Evolutionary conservation across 2,329 filamentous ascomycete genomes (phyloP).

Genomic region (Rhytidhysteron rufulum): DNA sequence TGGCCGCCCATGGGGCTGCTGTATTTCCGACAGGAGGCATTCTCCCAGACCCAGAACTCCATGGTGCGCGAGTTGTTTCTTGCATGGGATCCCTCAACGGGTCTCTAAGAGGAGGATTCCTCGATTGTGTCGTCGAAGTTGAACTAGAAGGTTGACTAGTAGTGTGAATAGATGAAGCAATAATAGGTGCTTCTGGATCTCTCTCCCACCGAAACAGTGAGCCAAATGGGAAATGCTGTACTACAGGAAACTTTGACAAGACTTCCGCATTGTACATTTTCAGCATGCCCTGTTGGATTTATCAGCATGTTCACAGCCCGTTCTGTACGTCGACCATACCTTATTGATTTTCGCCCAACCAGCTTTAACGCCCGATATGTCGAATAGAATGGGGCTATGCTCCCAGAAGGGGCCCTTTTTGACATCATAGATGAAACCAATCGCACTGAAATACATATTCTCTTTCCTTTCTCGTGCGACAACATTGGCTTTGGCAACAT

Average conservation of each 20-base stretch:
- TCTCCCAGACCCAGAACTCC: constrained; percentile 5
- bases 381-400: constrained; percentile 89
- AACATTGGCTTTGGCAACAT: constrained; percentile 50
- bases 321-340: constrained; percentile 16
- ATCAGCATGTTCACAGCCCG: not conserved
- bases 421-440: constrained; percentile 96
- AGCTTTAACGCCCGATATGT: constrained; percentile 82
- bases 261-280: constrained; percentile 99
- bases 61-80: constrained; percentile 13
- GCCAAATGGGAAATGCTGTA: constrained; percentile 75
- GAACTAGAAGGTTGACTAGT: constrained; percentile 30
- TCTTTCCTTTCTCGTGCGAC: constrained; percentile 39
- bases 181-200: constrained; percentile 37
- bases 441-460: constrained; percentile 85
- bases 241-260: constrained; percentile 91
- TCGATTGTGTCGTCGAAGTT: constrained; percentile 16
- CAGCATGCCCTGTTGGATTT: constrained; percentile 71
- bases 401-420: constrained; percentile 94
- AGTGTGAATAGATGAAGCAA: constrained; percentile 32
- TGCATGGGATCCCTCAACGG: constrained; percentile 24
- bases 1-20: constrained; percentile 23
- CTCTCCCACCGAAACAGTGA: constrained; percentile 47
- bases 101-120: constrained; percentile 20
- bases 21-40: constrained; percentile 12
- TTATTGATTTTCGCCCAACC: constrained; percentile 98